Conservation (phyloP, 2,329 filamentous ascomycete species). For the Cordyceps cicadae region DNA sequence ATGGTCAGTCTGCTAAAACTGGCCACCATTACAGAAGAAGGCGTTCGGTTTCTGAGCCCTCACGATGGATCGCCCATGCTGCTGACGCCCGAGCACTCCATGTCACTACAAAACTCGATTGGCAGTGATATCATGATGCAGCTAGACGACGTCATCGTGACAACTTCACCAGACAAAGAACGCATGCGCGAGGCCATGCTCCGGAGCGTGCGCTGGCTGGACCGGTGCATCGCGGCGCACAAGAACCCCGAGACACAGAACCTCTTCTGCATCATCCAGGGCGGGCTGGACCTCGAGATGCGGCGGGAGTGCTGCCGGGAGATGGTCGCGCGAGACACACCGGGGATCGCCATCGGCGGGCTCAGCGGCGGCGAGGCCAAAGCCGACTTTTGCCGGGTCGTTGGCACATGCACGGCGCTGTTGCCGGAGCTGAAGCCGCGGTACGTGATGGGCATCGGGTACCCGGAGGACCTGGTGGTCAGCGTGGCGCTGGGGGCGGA, state of each 20-base stretch:
- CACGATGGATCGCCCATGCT: slow-evolving; percentile 96
- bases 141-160: slow-evolving; percentile 94
- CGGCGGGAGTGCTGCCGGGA: slow-evolving; percentile 71
- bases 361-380: slow-evolving; percentile 94
- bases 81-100: slow-evolving; percentile 93
- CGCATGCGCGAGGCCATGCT: slow-evolving; percentile 95
- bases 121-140: slow-evolving; percentile 99
- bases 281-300: slow-evolving; percentile 82
- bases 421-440: slow-evolving; percentile 88
- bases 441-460: slow-evolving; percentile 98
- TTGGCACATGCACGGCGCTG: slow-evolving; percentile 73
- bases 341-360: slow-evolving; percentile 92
- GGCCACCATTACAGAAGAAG: slow-evolving; percentile 89
- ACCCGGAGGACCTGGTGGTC: slow-evolving; percentile 91
- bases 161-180: slow-evolving; percentile 79
- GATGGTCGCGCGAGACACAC: slow-evolving; percentile 87
- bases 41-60: slow-evolving; percentile 89
- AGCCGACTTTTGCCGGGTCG: slow-evolving; percentile 82
- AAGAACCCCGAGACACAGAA: slow-evolving; percentile 77
- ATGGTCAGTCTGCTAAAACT: slow-evolving; percentile 96
- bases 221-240: slow-evolving; percentile 88
- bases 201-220: slow-evolving; percentile 88
- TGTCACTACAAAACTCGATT: slow-evolving; percentile 91
- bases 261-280: slow-evolving; percentile 97
- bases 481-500: slow-evolving; percentile 90